These are phyloP conservation scores for Colletotrichum coccodes DNA, from an alignment of 2,329 filamentous ascomycete genomes.

Conservation along the genomic window DNA sequence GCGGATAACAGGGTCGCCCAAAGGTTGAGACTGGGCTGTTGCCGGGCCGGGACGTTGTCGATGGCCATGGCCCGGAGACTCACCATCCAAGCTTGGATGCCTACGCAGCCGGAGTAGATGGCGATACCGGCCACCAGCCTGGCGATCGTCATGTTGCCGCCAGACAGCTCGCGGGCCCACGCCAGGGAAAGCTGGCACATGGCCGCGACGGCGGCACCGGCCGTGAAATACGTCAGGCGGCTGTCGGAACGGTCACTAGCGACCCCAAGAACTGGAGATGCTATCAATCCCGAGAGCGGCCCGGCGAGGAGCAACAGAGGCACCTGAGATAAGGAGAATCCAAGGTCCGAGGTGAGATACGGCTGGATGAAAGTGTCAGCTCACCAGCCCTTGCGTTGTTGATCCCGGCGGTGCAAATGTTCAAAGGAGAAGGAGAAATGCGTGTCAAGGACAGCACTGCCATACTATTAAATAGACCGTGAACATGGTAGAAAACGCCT, in stretches of 20 bases:
- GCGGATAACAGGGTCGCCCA: background rate
- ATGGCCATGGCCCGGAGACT: background rate
- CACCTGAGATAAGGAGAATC: background rate
- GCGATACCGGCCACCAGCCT: background rate
- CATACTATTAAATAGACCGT: background rate
- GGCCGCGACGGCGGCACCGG: background rate
- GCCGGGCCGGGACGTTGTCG: conserved; percentile 1
- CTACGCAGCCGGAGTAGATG: background rate
- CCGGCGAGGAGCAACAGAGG: background rate
- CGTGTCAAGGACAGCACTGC: no score
- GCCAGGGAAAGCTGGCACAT: background rate
- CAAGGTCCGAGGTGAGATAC: background rate
- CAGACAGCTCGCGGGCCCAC: background rate
- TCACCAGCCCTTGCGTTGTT: background rate
- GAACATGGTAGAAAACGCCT: background rate
- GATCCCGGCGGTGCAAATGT: no score
- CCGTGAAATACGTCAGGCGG: background rate
- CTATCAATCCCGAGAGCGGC: background rate
- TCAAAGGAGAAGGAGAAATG: no score
- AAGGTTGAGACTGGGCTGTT: conserved; percentile 8
- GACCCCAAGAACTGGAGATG: background rate
- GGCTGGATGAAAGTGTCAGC: background rate
- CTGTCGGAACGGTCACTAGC: background rate
- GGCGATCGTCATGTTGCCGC: background rate
- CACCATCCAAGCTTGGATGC: background rate